phyloP scores from a whole-genome alignment of 192 early-diverging fungal species.

The Rhizophagus clarus region DNA sequence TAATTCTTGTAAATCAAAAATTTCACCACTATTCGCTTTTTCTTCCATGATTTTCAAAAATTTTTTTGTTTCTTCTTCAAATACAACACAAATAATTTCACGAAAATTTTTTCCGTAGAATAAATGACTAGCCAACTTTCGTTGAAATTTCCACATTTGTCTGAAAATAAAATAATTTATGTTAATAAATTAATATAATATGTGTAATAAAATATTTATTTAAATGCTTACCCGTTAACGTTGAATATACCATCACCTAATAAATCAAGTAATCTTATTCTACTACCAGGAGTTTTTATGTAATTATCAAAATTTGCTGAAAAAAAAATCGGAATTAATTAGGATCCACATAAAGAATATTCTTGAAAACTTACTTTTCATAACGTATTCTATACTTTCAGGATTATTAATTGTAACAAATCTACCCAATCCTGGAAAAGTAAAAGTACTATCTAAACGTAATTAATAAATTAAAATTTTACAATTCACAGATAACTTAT shows the following conservation, averaged over 20 bases:
- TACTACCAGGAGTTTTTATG: constrained; percentile 34
- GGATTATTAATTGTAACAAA: constrained; percentile 40
- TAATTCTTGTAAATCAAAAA: constrained; percentile 46
- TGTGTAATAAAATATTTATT: not conserved
- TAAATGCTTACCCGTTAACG: constrained; percentile 34
- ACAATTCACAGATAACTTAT: not conserved
- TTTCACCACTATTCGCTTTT: constrained; percentile 32
- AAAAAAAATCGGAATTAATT: not conserved
- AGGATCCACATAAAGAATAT: too few species aligned
- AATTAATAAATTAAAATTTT: constrained; percentile 15
- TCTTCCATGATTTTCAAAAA: constrained; percentile 11
- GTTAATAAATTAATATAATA: not conserved
- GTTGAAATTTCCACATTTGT: constrained; percentile 11
- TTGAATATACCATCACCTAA: constrained; percentile 47
- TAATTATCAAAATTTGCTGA: constrained; percentile 42
- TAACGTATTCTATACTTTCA: constrained; percentile 36
- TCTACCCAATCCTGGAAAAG: constrained; percentile 37
- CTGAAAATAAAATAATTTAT: not conserved
- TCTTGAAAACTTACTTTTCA: constrained; percentile 31
- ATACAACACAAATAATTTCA: constrained; percentile 5
- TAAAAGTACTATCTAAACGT: constrained; percentile 34
- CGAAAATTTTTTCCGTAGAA: constrained; percentile 22
- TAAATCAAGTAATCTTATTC: constrained; percentile 30
- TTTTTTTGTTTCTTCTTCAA: not conserved
- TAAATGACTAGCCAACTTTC: constrained; percentile 15